Base-by-base conservation (phyloP, 805 yeast genomes). In the Candida orba region DNA sequence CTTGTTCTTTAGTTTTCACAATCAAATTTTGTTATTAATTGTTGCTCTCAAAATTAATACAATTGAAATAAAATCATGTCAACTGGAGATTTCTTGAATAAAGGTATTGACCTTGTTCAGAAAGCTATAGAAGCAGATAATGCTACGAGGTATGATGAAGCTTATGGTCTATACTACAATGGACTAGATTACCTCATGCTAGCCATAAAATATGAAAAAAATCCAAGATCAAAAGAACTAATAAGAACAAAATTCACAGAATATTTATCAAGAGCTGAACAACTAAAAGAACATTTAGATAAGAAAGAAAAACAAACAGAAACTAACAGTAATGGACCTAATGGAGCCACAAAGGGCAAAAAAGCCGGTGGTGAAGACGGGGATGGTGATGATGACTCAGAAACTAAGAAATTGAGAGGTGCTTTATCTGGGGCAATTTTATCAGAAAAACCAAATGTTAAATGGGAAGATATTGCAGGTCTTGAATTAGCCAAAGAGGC, bases 401-500 rank as follows among this genome's bases (percentile, higher is more conserved):
- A 91, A 51, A 82, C 87, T 36, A 91, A 91, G 64, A 89, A 90
- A 62, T 68, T 93, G 40, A 72, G 96, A 52, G 89, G 91, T 8
- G 97, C 98, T 0, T 69, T 93, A 42, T 83, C 95, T 0, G 90
- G 95, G 3, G 95, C 97, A 0, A 90, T 93, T 48, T 69, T 93
- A 40, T 75, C 90, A 33, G 98, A 91, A 56, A 90, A 78, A 47
- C 99, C 99, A 20, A 83, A 93, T 58, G 91, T 93, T 25, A 74
- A 76, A 52, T 93, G 99, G 99, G 81, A 78, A 52, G 99, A 93
- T 60, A 84, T 93, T 50, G 99, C 99, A 1, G 99, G 99, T 24
- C 71, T 93, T 48, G 98, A 91, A 50, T 77, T 79, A 27, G 99
- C 99, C 8, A 93, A 93, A 58, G 98, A 91, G 54, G 95, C 99